phyloP scores from a whole-genome alignment of 306 rosid genomes.

The Clitoria ternatea region DNA sequence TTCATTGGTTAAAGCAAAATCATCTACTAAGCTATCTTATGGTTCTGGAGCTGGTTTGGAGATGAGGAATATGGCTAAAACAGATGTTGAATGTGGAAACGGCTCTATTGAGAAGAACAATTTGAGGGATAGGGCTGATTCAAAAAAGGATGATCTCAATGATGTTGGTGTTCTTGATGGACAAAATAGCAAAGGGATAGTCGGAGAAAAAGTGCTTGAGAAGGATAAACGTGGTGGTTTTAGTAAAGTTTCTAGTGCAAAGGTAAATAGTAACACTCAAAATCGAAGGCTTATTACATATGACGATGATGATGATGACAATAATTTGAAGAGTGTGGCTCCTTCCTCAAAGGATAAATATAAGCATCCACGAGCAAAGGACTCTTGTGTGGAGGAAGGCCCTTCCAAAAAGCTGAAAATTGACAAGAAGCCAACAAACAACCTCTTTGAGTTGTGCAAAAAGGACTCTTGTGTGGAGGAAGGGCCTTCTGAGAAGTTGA shows the following conservation, averaged over 20 bases:
- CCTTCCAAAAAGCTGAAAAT: slow-evolving; percentile 50
- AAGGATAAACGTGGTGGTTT: slow-evolving; percentile 39
- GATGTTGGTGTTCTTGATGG: slow-evolving; percentile 20
- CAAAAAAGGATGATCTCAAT: not conserved
- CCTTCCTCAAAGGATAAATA: slow-evolving; percentile 21
- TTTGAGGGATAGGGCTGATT: slow-evolving; percentile 32
- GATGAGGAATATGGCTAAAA: not conserved
- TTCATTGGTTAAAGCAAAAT: slow-evolving; percentile 30
- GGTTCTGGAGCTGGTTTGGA: not conserved
- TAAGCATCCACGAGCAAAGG: slow-evolving; percentile 11
- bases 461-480: slow-evolving; percentile 22
- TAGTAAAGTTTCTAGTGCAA: slow-evolving; percentile 24
- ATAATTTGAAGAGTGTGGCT: slow-evolving; percentile 25
- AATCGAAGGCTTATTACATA: slow-evolving; percentile 8
- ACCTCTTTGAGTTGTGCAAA: slow-evolving; percentile 33
- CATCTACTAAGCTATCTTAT: slow-evolving; percentile 10
- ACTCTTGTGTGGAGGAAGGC: slow-evolving; percentile 31
- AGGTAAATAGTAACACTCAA: slow-evolving; percentile 4
- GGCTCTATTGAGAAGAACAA: not conserved
- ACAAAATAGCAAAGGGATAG: slow-evolving; percentile 13
- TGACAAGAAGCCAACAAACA: slow-evolving; percentile 19
- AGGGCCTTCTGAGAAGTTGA: no score
- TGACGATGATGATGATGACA: not conserved
- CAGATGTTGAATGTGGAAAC: not conserved
- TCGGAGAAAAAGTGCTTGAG: slow-evolving; percentile 39